phyloP scores from a whole-genome alignment of 2,329 filamentous ascomycete genomes.

The Diaporthe eres region DNA sequence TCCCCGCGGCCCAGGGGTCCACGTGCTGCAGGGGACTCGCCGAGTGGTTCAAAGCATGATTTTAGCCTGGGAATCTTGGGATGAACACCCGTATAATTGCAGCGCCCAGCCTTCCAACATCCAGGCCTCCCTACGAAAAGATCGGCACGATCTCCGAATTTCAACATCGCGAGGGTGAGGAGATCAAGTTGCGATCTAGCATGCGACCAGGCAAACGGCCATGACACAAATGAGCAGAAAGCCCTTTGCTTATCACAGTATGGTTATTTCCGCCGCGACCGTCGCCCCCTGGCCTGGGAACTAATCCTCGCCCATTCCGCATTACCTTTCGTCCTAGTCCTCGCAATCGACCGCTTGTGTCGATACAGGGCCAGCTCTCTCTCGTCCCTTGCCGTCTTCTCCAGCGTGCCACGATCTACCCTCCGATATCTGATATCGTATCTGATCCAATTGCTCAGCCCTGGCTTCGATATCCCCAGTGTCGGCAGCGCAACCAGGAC shows the following conservation, averaged over 20 bases:
- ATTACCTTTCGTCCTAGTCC: background rate
- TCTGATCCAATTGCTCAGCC: constrained; percentile 62
- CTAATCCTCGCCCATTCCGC: background rate
- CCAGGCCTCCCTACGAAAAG: too few species aligned
- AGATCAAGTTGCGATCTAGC: background rate
- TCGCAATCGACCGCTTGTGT: constrained; percentile 5
- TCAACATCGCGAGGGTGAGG: background rate
- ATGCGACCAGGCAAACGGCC: too few species aligned
- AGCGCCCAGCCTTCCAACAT: constrained; percentile 1
- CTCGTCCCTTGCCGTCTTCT: constrained; percentile 29
- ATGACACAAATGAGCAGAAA: background rate
- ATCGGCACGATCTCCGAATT: background rate
- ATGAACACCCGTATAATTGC: constrained; percentile 20
- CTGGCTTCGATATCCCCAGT: constrained; percentile 62
- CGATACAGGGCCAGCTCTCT: background rate
- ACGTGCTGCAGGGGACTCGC: constrained; percentile 28
- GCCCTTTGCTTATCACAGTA: too few species aligned
- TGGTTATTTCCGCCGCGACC: background rate
- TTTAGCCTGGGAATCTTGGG: constrained; percentile 16
- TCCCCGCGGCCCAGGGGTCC: constrained; percentile 32
- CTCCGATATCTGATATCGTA: constrained; percentile 67
- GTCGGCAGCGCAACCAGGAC: constrained; percentile 68
- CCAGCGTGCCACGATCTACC: constrained; percentile 59
- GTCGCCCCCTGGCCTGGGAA: background rate
- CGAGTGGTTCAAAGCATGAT: constrained; percentile 26